phyloP scores from a whole-genome alignment of 345 rosid species.

The Trapa bicornis region DNA sequence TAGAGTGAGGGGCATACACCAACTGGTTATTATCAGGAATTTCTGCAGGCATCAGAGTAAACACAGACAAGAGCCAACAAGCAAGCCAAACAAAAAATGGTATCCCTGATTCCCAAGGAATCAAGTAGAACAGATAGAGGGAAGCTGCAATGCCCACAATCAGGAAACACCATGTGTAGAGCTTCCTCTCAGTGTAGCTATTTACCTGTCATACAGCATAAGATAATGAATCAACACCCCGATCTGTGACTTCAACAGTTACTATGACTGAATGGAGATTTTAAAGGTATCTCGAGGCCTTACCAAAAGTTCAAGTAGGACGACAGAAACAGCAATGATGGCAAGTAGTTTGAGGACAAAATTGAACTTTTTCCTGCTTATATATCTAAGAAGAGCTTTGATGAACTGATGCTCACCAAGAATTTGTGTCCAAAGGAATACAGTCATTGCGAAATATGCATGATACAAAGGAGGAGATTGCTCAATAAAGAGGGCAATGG shows the following conservation, averaged over 20 bases:
- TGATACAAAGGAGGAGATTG: slow-evolving; percentile 87
- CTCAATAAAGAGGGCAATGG: slow-evolving; percentile 42
- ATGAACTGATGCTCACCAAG: slow-evolving; percentile 48
- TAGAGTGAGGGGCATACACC: slow-evolving; percentile 44
- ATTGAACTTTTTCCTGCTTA: slow-evolving; percentile 31
- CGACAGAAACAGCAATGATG: slow-evolving; percentile 33
- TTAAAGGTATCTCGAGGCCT: slow-evolving; percentile 7
- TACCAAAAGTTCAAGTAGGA: slow-evolving; percentile 83
- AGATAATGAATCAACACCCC: slow-evolving; percentile 10
- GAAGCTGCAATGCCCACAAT: slow-evolving; percentile 45
- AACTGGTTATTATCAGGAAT: slow-evolving; percentile 82
- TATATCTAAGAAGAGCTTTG: slow-evolving; percentile 48
- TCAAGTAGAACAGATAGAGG: slow-evolving; percentile 39
- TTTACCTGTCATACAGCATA: slow-evolving; percentile 54
- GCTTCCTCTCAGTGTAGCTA: slow-evolving; percentile 89
- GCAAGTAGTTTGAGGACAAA: slow-evolving; percentile 42
- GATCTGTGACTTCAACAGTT: slow-evolving; percentile 8
- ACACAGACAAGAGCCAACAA: slow-evolving; percentile 74
- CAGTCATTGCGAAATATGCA: slow-evolving; percentile 75
- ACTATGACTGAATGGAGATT: slow-evolving; percentile 5
- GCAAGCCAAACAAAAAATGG: slow-evolving; percentile 60
- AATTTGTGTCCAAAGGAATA: slow-evolving; percentile 78
- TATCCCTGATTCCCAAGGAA: slow-evolving; percentile 71
- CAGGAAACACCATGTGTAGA: slow-evolving; percentile 85
- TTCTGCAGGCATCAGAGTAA: slow-evolving; percentile 95